Evolutionary conservation across 768 basidiomycete species (phyloP).

Genomic region (Lentinula sp.): DNA sequence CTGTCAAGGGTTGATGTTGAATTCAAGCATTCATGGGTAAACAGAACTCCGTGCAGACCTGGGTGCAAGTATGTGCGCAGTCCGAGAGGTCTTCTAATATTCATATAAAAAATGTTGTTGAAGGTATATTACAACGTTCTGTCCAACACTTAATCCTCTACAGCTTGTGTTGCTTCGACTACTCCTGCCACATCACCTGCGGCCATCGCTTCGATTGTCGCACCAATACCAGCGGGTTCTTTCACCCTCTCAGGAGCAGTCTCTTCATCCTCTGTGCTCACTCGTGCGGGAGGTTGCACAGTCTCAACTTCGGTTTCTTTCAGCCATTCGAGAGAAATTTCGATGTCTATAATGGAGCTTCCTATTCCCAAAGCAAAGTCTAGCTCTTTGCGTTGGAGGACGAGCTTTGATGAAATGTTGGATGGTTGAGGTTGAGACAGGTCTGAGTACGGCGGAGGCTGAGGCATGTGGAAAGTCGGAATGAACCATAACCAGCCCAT

Average conservation of each 20-base stretch:
- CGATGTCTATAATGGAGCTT: slow-evolving; percentile 56
- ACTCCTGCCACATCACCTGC: slow-evolving; percentile 16
- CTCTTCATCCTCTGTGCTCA: slow-evolving; percentile 12
- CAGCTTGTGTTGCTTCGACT: slow-evolving; percentile 28
- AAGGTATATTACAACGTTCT: too few species aligned
- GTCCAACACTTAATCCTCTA: slow-evolving; percentile 8
- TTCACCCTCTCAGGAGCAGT: slow-evolving; percentile 17
- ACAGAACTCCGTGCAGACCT: too few species aligned
- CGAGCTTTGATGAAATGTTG: slow-evolving; percentile 25
- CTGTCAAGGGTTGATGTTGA: too few species aligned
- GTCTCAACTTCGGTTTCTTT: slow-evolving; percentile 11
- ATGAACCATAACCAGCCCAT: slow-evolving; percentile 88
- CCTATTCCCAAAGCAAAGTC: slow-evolving; percentile 80
- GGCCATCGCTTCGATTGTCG: slow-evolving; percentile 24
- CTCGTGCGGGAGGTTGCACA: slow-evolving; percentile 21
- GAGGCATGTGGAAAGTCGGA: slow-evolving; percentile 74
- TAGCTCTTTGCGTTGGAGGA: slow-evolving; percentile 54
- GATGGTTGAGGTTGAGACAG: background rate
- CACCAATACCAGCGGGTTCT: slow-evolving; percentile 23
- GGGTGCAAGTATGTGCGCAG: too few species aligned
- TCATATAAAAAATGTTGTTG: too few species aligned
- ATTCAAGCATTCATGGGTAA: too few species aligned
- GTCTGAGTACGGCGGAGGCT: slow-evolving; percentile 29
- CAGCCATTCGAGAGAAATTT: slow-evolving; percentile 54
- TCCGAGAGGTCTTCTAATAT: too few species aligned